Base-by-base conservation (phyloP, 163 green algal genomes). In the Volvox carteri region DNA sequence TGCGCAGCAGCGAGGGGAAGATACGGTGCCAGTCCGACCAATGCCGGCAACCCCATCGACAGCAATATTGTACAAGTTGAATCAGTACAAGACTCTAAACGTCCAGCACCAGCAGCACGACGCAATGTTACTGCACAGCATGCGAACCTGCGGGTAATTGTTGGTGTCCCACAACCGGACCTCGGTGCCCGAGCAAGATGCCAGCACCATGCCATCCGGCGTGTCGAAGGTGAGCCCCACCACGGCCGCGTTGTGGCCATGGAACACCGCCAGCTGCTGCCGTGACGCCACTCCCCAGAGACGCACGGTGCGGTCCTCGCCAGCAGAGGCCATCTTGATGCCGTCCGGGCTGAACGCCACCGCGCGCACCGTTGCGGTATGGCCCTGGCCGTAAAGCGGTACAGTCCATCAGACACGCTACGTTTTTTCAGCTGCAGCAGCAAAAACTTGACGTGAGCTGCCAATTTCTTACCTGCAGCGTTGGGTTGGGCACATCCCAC, bases 261-360 rank as follows among this genome's bases (percentile, higher is more conserved):
- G 78, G 78, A 86, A 86, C 39, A 86, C 78, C 56, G 78, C 78
- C 56, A 86, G 78, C 78, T 86, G 78, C 78, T 86, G 78, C 39
- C 78, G 78, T 8, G 56, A 76, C 23, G 28, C 23, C 21, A 86
- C 39, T 37, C 78, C 56, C 78, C 78, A 86, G 56, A 86, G 56
- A 58, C 78, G 56, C 56, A 86, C 78, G 30, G 48, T 84, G n/a
- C 75, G 44, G 80, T 87, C 80, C 44, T 78, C 80, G n/a, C 80
- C 65, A 19, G 80, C 80, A 46, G 44, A 72, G n/a, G 65, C 62
- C n/a, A 87, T 67, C 80, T 87, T 87, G 18, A 68, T 44, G 46
- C 80, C 80, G 60, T 87, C 80, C 2, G 60, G 62, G n/a, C 52
- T 76, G 80, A 87, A 87, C n/a, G 44, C 62, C 42, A 87, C 80